Percentiles rank a stretch among this genome's conserved stretches.
phyloP scores from a whole-genome alignment of 1,284 basidiomycete species.

The Fomitopsis schrenkii region DNA sequence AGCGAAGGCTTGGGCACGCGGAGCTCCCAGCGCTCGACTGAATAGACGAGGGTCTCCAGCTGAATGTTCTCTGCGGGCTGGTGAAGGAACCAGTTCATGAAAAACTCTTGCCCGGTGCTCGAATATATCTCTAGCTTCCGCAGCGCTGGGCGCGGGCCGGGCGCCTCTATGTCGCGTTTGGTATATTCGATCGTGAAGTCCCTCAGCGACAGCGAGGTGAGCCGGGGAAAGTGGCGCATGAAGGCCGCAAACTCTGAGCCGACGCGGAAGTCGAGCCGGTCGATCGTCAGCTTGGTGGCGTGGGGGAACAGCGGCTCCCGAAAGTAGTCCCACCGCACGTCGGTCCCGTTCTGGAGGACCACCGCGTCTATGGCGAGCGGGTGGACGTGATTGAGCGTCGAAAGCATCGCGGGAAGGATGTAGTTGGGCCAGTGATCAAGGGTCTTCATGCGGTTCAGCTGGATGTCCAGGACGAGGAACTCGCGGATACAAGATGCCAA shows the following conservation, averaged over 20 bases:
- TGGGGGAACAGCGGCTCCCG: background rate
- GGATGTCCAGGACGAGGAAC: background rate
- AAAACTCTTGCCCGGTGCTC: background rate
- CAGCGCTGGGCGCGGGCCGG: background rate
- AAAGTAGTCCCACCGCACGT: background rate
- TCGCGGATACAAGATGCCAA: background rate
- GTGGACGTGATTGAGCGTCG: background rate
- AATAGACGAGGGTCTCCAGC: background rate
- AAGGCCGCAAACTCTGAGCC: background rate
- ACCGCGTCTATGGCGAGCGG: background rate
- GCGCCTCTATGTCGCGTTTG: background rate
- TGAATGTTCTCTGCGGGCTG: background rate
- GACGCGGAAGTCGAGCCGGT: background rate
- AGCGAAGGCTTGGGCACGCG: background rate
- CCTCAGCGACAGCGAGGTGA: background rate
- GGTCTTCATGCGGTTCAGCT: background rate
- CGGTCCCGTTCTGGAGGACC: background rate
- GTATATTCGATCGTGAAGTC: background rate
- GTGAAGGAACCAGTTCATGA: conserved; percentile 1
- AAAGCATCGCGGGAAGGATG: background rate
- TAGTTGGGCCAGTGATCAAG: background rate
- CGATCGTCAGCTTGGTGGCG: background rate
- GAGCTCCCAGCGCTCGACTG: background rate
- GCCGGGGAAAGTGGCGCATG: background rate
- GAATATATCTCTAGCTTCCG: background rate